These are phyloP conservation scores for Butyriboletus loyo DNA, from an alignment of 768 basidiomycete species.

Conservation along the genomic window DNA sequence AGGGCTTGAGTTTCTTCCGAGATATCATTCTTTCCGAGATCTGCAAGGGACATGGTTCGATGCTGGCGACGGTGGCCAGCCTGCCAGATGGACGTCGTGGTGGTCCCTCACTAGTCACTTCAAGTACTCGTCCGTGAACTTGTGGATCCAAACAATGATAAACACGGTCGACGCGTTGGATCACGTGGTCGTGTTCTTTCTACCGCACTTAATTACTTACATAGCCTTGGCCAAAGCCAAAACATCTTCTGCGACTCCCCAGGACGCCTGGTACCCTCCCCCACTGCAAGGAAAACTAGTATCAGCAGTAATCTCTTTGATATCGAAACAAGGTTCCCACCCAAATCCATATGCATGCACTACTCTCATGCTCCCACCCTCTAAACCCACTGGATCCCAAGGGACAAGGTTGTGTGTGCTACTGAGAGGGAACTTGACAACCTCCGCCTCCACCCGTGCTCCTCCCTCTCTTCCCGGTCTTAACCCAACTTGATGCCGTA, in stretches of 20 bases:
- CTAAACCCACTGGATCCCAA: slow-evolving; percentile 19
- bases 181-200: slow-evolving; percentile 32
- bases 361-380: slow-evolving; percentile 30
- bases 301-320: slow-evolving; percentile 1
- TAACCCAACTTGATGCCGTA: slow-evolving; percentile 56
- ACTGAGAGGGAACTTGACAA: slow-evolving; percentile 34
- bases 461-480: slow-evolving; percentile 57
- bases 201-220: no score
- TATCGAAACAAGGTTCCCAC: slow-evolving; percentile 26
- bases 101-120: not conserved
- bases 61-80: slow-evolving; percentile 15
- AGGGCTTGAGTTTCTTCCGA: slow-evolving; percentile 37
- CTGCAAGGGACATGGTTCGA: slow-evolving; percentile 35
- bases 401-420: slow-evolving; percentile 16
- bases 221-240: slow-evolving; percentile 25
- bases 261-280: slow-evolving; percentile 40
- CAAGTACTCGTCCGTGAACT: not conserved
- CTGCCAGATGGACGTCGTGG: slow-evolving; percentile 10
- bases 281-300: slow-evolving; percentile 22
- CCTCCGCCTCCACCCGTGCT: slow-evolving; percentile 51
- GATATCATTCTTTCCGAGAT: slow-evolving; percentile 39
- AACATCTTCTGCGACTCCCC: slow-evolving; percentile 44
- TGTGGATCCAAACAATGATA: slow-evolving; percentile 25
- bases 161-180: slow-evolving; percentile 27
- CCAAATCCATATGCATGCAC: slow-evolving; percentile 65